Base-by-base conservation (phyloP, 23 red algal species). In the Agarophyton chilense region DNA sequence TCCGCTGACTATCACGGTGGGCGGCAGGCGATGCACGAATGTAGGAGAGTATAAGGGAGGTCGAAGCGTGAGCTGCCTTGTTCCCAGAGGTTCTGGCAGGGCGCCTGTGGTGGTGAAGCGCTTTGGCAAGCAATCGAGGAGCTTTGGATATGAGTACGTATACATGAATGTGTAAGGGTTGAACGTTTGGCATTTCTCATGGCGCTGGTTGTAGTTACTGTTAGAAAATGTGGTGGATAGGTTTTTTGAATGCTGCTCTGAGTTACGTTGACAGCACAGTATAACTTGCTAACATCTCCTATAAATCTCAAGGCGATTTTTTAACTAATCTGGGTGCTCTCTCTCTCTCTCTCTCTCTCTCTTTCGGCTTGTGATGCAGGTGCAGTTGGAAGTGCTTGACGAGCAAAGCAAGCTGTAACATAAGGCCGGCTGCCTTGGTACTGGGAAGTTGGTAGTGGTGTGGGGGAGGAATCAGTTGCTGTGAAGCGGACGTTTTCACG, bases 91-190 rank as follows among this genome's bases (percentile, higher is more conserved):
- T 12, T 52, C 46, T n/a, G 81, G 81, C 5, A 47, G 72, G 21
- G 81, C 52, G n/a, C 46, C 82, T 17, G 81, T 85, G 33, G 91
- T 94, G 35, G 79, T 86, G 33, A 86, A 53, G 44, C 67, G 81
- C 25, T 64, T 62, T 16, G 81, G 81, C 1, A 72, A 94, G 80
- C 41, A 52, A 52, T 82, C 76, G 45, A 81, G 75, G 77, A 73
- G 62, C 51, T 91, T 81, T 47, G 88, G 88, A 32, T 91, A 55
- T 72, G 88, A 91, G 40, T 91, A 91, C 60, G 44, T 82, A 25
- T 91, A 91, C 77, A 72, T 91, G 88, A 91, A 81, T 29, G 88
- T 91, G 28, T 91, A 90, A 36, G 64, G 34, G 10, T 6, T 4
- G 55, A 17, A 11, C 55, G 29, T 58, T 54, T 49, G 7, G 9